Evolutionary conservation across 208 protist genomes (phyloP).

Genomic region (Borovskyia barvae): DNA sequence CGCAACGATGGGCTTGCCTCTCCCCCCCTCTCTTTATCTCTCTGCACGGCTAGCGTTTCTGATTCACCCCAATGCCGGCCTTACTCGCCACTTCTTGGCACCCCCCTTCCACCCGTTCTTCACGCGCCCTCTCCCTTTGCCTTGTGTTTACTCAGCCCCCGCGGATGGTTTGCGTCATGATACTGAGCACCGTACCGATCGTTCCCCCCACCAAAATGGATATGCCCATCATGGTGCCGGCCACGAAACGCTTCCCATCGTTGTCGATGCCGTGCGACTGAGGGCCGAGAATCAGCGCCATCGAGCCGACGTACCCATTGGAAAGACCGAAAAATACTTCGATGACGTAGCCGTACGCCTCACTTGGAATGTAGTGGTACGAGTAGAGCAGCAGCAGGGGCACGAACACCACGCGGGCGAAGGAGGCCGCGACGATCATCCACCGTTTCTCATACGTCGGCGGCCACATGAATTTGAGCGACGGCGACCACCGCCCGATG

Average conservation of each 20-base stretch:
- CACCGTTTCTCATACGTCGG: conserved; percentile 27
- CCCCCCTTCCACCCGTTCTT: too few relatives aligned
- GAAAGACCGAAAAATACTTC: conserved; percentile 52
- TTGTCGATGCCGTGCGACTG: conserved; percentile 23
- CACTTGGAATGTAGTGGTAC: conserved; percentile 54
- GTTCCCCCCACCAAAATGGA: conserved; percentile 44
- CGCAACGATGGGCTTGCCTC: too few relatives aligned
- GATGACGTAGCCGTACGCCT: conserved; percentile 47
- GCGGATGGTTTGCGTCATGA: conserved; percentile 43
- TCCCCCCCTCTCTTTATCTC: neutral
- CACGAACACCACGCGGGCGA: conserved; percentile 47
- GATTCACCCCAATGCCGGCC: too few relatives aligned
- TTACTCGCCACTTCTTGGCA: too few relatives aligned
- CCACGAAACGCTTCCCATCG: conserved; percentile 51
- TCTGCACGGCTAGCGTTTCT: too few relatives aligned
- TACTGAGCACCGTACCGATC: conserved; percentile 41
- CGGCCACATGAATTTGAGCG: conserved; percentile 41
- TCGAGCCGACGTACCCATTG: conserved; percentile 51
- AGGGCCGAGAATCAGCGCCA: conserved; percentile 55
- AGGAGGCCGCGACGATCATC: conserved; percentile 34
- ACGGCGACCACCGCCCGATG: conserved; percentile 41
- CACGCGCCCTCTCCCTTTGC: too few relatives aligned
- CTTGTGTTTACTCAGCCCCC: too few relatives aligned
- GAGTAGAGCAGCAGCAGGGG: conserved; percentile 55
- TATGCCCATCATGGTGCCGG: conserved; percentile 53